These are phyloP conservation scores for Komagataella phaffii DNA, from an alignment of 805 yeast species.

Conservation along the genomic window DNA sequence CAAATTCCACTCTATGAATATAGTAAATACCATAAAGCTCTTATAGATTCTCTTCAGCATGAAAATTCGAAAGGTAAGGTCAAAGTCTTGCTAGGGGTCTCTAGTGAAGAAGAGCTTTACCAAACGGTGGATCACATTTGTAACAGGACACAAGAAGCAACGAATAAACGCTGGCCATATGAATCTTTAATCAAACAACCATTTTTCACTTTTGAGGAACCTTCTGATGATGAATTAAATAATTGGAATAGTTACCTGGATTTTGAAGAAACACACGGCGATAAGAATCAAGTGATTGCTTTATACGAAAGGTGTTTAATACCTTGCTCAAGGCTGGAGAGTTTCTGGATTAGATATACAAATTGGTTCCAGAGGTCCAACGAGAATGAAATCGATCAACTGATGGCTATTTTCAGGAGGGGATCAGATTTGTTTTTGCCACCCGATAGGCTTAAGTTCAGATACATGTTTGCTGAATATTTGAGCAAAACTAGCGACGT, in stretches of 20 bases:
- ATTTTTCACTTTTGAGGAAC: slow-evolving; percentile 36
- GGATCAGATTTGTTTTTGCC: slow-evolving; percentile 30
- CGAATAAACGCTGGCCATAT: slow-evolving; percentile 52
- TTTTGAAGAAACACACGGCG: slow-evolving; percentile 21
- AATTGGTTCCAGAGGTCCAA: slow-evolving; percentile 29
- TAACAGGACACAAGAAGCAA: slow-evolving; percentile 32
- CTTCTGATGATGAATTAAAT: slow-evolving; percentile 26
- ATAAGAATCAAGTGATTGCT: slow-evolving; percentile 20
- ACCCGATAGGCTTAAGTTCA: slow-evolving; percentile 9
- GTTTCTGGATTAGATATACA: slow-evolving; percentile 58
- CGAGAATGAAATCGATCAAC: slow-evolving; percentile 17
- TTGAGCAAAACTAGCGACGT: slow-evolving; percentile 6
- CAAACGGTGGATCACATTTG: slow-evolving; percentile 18
- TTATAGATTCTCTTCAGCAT: slow-evolving; percentile 15
- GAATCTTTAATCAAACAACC: slow-evolving; percentile 53
- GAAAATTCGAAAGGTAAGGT: slow-evolving; percentile 4
- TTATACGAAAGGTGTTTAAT: slow-evolving; percentile 65
- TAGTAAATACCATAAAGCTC: slow-evolving; percentile 53
- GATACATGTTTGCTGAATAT: slow-evolving; percentile 17
- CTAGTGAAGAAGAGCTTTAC: slow-evolving; percentile 6
- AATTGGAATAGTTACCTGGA: slow-evolving; percentile 57
- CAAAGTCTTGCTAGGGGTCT: slow-evolving; percentile 18
- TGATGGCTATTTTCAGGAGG: slow-evolving; percentile 27
- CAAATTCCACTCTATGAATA: slow-evolving; percentile 75
- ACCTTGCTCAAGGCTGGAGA: slow-evolving; percentile 46